Percentiles rank a stretch among this genome's conserved stretches.
These are phyloP conservation scores for Penicillium sp. DNA, from an alignment of 2,329 filamentous ascomycete species.

Conservation along the genomic window DNA sequence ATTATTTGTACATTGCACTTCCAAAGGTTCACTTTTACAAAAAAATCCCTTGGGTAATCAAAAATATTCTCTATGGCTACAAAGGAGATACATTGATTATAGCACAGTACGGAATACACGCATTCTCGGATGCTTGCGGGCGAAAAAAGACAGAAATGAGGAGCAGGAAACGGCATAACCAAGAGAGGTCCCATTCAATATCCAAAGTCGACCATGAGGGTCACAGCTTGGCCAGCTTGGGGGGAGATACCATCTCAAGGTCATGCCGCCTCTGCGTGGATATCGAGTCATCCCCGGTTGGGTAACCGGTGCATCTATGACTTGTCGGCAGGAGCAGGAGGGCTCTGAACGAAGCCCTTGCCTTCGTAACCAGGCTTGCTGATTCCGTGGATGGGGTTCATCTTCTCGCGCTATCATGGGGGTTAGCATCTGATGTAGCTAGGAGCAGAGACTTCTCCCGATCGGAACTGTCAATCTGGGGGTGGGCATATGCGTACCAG, in stretches of 20 bases:
- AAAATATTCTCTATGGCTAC: conserved; percentile 36
- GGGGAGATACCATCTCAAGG: background rate
- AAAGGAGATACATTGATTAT: conserved; percentile 48
- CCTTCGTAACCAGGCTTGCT: conserved; percentile 76
- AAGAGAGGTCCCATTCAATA: background rate
- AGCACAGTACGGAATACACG: conserved; percentile 47
- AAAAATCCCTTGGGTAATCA: background rate
- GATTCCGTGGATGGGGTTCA: conserved; percentile 85
- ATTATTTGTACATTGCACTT: too few species aligned
- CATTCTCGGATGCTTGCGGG: conserved; percentile 35
- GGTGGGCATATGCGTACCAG: conserved; percentile 63
- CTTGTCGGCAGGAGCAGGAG: conserved; percentile 43
- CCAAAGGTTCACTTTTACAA: background rate
- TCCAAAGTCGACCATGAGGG: background rate
- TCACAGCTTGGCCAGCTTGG: background rate
- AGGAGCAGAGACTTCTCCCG: conserved; percentile 1
- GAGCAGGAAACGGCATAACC: conserved; percentile 18
- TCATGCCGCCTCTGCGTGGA: conserved; percentile 10
- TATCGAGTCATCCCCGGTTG: conserved; percentile 28
- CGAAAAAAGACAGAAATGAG: conserved; percentile 32
- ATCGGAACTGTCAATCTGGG: background rate
- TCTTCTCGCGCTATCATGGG: conserved; percentile 68
- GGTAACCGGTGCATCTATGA: conserved; percentile 27
- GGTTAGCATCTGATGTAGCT: conserved; percentile 23
- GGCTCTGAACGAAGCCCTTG: conserved; percentile 73